Conservation (phyloP, 2,329 filamentous ascomycete species). For the Hypomyces perniciosus region DNA sequence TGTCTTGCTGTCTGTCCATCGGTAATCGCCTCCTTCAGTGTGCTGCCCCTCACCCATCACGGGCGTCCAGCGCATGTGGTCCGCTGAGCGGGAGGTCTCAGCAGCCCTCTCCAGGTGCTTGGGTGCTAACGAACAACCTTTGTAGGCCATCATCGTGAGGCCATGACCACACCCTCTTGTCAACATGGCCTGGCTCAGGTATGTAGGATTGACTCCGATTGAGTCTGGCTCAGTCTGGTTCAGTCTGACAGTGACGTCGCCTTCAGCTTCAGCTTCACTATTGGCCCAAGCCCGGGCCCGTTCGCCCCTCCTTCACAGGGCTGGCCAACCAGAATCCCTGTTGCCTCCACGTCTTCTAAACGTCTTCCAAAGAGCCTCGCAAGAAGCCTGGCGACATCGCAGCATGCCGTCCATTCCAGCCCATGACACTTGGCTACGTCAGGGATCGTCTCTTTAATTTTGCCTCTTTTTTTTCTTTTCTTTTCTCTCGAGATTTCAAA, state of each 20-base stretch:
- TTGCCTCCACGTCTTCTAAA: background rate
- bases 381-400: conserved; percentile 5
- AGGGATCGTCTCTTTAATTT: background rate
- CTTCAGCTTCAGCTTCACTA: background rate
- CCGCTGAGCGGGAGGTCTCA: too few relatives aligned
- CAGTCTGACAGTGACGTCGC: background rate
- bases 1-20: too few relatives aligned
- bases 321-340: background rate
- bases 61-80: too few relatives aligned
- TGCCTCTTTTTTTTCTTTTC: background rate
- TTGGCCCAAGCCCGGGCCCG: background rate
- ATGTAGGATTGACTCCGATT: too few relatives aligned
- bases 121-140: too few relatives aligned
- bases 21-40: too few relatives aligned
- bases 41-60: too few relatives aligned
- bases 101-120: too few relatives aligned
- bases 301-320: background rate
- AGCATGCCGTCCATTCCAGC: background rate
- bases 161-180: too few relatives aligned
- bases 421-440: conserved; percentile 2
- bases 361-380: conserved; percentile 2
- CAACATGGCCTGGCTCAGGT: too few relatives aligned
- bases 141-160: too few relatives aligned
- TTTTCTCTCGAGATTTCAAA: background rate
- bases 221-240: background rate